phyloP scores from a whole-genome alignment of 495 filamentous ascomycete genomes.

The Annulohypoxylon maeteangense region DNA sequence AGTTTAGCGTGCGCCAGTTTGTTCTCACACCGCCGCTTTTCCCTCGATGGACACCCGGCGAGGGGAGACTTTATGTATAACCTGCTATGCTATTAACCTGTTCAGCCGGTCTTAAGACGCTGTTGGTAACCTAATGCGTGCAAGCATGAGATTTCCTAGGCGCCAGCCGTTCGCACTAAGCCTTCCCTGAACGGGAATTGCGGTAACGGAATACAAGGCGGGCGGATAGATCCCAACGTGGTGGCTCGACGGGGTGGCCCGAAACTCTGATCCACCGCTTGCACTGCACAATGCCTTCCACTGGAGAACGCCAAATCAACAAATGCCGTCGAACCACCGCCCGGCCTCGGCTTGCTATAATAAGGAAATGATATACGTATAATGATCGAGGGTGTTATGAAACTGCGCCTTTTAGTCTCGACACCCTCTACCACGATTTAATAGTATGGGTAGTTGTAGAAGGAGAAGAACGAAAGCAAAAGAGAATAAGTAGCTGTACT shows the following conservation, averaged over 20 bases:
- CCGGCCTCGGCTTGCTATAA: slow-evolving; percentile 37
- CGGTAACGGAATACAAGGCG: slow-evolving; percentile 50
- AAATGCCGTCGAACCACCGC: slow-evolving; percentile 44
- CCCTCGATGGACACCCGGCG: slow-evolving; percentile 26
- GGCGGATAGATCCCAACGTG: slow-evolving; percentile 51
- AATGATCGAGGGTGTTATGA: slow-evolving; percentile 31
- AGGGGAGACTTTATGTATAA: slow-evolving; percentile 20
- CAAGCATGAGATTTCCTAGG: slow-evolving; percentile 35
- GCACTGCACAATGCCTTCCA: slow-evolving; percentile 39
- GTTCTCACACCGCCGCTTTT: slow-evolving; percentile 51
- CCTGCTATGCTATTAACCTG: slow-evolving; percentile 42
- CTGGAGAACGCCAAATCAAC: slow-evolving; percentile 30
- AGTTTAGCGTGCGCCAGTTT: slow-evolving; percentile 46
- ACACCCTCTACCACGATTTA: slow-evolving; percentile 19
- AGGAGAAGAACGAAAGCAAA: no score
- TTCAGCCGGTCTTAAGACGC: slow-evolving; percentile 20
- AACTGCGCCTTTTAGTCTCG: slow-evolving; percentile 31
- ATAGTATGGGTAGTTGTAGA: slow-evolving; percentile 6
- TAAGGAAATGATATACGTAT: slow-evolving; percentile 29
- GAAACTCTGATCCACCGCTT: slow-evolving; percentile 50
- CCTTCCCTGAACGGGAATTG: slow-evolving; percentile 42
- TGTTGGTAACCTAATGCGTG: slow-evolving; percentile 43
- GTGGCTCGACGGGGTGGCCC: slow-evolving; percentile 52
- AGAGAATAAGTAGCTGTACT: slow-evolving; percentile 43
- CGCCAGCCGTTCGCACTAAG: slow-evolving; percentile 46